Base-by-base conservation (phyloP, 495 filamentous ascomycete species). In the Neurospora sp. region DNA sequence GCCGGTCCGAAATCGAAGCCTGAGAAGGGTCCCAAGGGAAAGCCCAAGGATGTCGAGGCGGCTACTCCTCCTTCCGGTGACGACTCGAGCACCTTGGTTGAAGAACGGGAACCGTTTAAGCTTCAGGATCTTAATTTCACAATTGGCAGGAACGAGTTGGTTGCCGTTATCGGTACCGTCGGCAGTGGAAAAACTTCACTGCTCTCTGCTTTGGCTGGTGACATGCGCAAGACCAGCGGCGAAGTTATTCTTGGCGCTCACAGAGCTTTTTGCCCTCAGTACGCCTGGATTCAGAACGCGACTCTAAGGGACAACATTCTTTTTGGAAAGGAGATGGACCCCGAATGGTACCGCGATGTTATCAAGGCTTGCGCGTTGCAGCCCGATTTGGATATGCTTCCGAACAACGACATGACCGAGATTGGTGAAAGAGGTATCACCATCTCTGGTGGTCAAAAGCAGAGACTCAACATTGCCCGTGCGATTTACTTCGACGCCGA, bases 261-360 rank as follows among this genome's bases (percentile, higher is more conserved):
- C 2, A 83, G 94, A 70, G 92, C 94, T 0, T 97, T 96, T 76
- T 99, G 96, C 76, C 94, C 96, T 0, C 96, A 99, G 77, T 97
- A 96, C 78, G 92, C 96, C 4, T 99, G 96, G 96, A 98, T 99
- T 69, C 94, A 98, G 77, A 99, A 98, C 77, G 85, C 93, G 0
- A 91, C 90, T 17, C 90, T 98, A 6, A 89, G 87, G 73, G 88
- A 97, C 71, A 99, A 99, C 76, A 96, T 99, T 72, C 78, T 96
- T 2, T 98, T 99, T 76, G 95, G 95, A 2, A 93, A 92, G 76
- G 89, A 94, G 0, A 89, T 89, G 84, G 84, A 93, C 54, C 81
- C 79, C 36, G 76, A 81, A 0, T 93, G 91, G 92, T 92, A 92
- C 73, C 78, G 85, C n/a, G 81, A 87, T 17, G 86, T 89, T 19